Percentiles rank a stretch among this genome's conserved stretches.
Evolutionary conservation across 1,139 yeast genomes (phyloP).

Genomic region (Blastobotrys serpentis): DNA sequence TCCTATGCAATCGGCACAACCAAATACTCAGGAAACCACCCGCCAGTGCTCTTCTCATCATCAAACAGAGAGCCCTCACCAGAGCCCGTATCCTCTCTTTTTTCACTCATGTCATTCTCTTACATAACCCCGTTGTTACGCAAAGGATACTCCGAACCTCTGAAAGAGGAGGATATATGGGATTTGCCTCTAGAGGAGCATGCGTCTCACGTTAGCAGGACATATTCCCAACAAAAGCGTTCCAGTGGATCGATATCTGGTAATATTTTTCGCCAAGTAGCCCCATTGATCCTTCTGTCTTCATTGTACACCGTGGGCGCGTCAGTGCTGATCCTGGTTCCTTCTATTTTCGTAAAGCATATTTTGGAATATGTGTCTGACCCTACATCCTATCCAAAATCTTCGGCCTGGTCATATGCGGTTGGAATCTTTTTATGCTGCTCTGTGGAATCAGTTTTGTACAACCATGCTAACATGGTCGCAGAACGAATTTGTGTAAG

Average conservation of each 20-base stretch:
- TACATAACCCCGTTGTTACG: conserved; percentile 1
- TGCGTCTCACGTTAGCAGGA: neutral
- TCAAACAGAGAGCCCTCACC: neutral
- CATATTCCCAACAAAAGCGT: neutral
- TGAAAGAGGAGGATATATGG: neutral
- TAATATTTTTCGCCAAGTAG: neutral
- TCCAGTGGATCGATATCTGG: neutral
- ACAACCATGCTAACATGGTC: conserved; percentile 48
- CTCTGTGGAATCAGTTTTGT: neutral
- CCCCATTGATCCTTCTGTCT: neutral
- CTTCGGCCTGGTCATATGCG: conserved; percentile 16
- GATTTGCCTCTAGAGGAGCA: conserved; percentile 4
- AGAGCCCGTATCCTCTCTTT: neutral
- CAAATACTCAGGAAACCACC: neutral
- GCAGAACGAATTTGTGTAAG: conserved; percentile 92
- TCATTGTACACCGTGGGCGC: neutral
- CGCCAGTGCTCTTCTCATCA: neutral
- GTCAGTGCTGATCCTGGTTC: neutral
- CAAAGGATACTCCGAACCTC: neutral
- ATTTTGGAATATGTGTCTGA: conserved; percentile 14
- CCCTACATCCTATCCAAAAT: neutral
- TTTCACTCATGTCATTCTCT: conserved; percentile 1
- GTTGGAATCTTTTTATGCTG: conserved; percentile 10
- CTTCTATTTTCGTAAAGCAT: conserved; percentile 12
- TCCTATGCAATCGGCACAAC: conserved; percentile 1